These are phyloP conservation scores for Pseudogymnoascus sp. DNA, from an alignment of 2,329 filamentous ascomycete genomes.

Conservation along the genomic window DNA sequence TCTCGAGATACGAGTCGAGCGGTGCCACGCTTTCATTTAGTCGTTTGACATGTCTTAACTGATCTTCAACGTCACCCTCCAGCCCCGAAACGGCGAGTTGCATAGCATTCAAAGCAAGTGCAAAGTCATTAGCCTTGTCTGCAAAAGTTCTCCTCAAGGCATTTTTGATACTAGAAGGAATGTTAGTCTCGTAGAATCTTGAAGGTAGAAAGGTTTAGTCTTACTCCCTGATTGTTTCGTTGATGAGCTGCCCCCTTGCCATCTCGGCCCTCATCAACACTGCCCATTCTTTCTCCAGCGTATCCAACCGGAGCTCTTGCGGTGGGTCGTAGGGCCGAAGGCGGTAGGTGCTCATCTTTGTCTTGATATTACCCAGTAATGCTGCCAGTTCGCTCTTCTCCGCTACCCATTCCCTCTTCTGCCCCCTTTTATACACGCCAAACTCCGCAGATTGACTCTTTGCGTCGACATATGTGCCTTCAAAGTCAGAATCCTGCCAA, in stretches of 20 bases:
- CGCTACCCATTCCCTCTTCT: slow-evolving; percentile 92
- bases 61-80: slow-evolving; percentile 94
- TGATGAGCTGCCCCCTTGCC: slow-evolving; percentile 84
- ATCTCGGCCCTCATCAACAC: slow-evolving; percentile 77
- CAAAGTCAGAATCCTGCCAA: slow-evolving; percentile 78
- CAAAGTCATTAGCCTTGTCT: slow-evolving; percentile 97
- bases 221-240: slow-evolving; percentile 93
- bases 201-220: slow-evolving; percentile 28
- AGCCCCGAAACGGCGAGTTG: slow-evolving; percentile 93
- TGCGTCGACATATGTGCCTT: slow-evolving; percentile 86
- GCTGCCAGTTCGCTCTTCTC: slow-evolving; percentile 96
- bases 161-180: slow-evolving; percentile 72
- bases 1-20: slow-evolving; percentile 83
- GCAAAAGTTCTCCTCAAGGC: slow-evolving; percentile 86
- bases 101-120: slow-evolving; percentile 87
- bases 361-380: slow-evolving; percentile 95
- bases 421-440: slow-evolving; percentile 79
- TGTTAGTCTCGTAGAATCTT: slow-evolving; percentile 28
- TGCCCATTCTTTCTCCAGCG: slow-evolving; percentile 77
- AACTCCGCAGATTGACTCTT: slow-evolving; percentile 81
- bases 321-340: slow-evolving; percentile 88
- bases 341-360: slow-evolving; percentile 91
- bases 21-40: slow-evolving; percentile 81
- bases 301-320: slow-evolving; percentile 71
- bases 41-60: slow-evolving; percentile 78